phyloP scores from a whole-genome alignment of 2,329 filamentous ascomycete genomes.

The Tolypocladium amazonense region DNA sequence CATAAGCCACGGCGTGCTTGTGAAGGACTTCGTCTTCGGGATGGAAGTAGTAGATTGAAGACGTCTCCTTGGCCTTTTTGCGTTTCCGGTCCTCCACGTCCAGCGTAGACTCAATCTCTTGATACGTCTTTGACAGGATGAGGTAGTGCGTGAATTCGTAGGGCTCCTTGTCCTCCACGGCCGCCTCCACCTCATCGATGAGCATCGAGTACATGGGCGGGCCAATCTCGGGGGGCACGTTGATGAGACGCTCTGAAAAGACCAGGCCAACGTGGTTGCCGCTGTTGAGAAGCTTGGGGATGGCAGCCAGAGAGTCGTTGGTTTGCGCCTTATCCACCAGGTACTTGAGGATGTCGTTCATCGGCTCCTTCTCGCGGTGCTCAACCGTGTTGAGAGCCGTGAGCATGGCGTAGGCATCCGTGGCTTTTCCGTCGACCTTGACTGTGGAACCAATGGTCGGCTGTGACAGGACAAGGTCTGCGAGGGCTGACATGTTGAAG shows the following conservation, averaged over 20 bases:
- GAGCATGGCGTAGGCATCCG: constrained; percentile 85
- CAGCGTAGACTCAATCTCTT: constrained; percentile 73
- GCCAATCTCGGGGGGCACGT: constrained; percentile 87
- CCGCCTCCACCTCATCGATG: constrained; percentile 79
- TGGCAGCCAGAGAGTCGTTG: constrained; percentile 42
- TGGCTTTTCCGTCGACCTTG: constrained; percentile 92
- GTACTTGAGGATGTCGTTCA: constrained; percentile 64
- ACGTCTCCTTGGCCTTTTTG: constrained; percentile 54
- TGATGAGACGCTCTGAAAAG: constrained; percentile 88
- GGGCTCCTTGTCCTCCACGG: constrained; percentile 80
- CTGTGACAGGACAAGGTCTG: constrained; percentile 80
- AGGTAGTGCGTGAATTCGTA: constrained; percentile 92
- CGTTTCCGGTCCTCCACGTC: constrained; percentile 50
- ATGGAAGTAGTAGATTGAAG: constrained; percentile 79
- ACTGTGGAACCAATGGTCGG: constrained; percentile 85
- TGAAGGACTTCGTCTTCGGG: constrained; percentile 88
- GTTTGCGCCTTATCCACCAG: constrained; percentile 45
- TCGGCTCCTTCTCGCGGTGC: constrained; percentile 63
- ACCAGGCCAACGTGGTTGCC: constrained; percentile 66
- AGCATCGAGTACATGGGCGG: constrained; percentile 95
- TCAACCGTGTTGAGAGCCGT: constrained; percentile 76
- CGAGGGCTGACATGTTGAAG: constrained; percentile 77
- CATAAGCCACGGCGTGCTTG: constrained; percentile 59
- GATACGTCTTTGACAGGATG: constrained; percentile 84
- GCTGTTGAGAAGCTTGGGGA: constrained; percentile 44